A percentile compares a stretch with the other conserved stretches of the same genome.
Evolutionary conservation across 2,329 filamentous ascomycete genomes (phyloP).

Genomic region (Monosporascus sp.): DNA sequence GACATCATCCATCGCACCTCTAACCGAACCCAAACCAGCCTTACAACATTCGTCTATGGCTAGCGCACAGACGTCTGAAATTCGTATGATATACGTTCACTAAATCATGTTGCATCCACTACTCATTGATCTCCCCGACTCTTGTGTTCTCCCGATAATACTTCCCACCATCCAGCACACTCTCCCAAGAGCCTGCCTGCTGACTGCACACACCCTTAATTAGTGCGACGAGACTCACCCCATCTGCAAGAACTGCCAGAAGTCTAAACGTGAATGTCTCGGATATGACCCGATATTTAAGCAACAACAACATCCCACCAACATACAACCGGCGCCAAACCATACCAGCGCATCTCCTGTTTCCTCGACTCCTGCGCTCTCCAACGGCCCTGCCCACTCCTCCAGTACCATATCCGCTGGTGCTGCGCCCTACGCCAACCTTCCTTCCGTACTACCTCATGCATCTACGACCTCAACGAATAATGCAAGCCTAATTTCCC

Average conservation of each 20-base stretch:
- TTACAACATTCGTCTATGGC: too few relatives aligned
- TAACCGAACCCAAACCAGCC: too few relatives aligned
- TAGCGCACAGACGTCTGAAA: too few relatives aligned
- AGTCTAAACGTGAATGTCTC: constrained; percentile 80
- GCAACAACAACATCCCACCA: constrained; percentile 50
- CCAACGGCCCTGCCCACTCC: constrained; percentile 18
- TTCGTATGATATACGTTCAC: too few relatives aligned
- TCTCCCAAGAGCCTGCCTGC: constrained; percentile 6
- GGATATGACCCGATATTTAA: constrained; percentile 88
- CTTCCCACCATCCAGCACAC: constrained; percentile 15
- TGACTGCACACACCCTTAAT: constrained; percentile 8
- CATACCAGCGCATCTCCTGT: constrained; percentile 24
- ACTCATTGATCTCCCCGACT: too few relatives aligned
- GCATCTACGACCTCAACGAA: constrained; percentile 21
- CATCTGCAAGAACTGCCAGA: constrained; percentile 83
- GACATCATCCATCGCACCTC: too few relatives aligned
- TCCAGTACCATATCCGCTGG: constrained; percentile 16
- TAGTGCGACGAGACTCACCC: constrained; percentile 97
- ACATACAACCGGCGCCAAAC: constrained; percentile 66
- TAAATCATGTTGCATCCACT: too few relatives aligned
- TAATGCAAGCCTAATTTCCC: constrained; percentile 26
- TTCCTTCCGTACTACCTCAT: constrained; percentile 22
- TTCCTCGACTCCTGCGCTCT: constrained; percentile 12
- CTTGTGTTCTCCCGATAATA: background rate
- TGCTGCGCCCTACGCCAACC: constrained; percentile 19